These are phyloP conservation scores for Colletotrichum shisoi DNA, from an alignment of 2,329 filamentous ascomycete genomes.

Conservation along the genomic window DNA sequence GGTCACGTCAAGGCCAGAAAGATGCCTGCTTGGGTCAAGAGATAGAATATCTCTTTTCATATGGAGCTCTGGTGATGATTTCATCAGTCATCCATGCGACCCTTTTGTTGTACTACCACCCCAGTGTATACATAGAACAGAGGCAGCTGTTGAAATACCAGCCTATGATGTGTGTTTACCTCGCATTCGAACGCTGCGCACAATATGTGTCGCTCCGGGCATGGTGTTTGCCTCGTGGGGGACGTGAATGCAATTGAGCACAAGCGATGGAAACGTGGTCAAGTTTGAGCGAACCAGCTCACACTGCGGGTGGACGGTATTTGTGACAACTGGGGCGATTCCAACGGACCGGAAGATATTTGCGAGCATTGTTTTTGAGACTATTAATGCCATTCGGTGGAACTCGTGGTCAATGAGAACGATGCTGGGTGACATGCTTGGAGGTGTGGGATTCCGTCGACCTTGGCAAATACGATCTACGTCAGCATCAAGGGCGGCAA, in stretches of 20 bases:
- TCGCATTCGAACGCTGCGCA: not conserved
- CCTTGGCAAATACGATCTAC: not conserved
- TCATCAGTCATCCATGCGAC: not conserved
- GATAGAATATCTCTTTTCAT: conserved; percentile 51
- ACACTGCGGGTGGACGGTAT: not conserved
- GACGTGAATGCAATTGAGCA: not conserved
- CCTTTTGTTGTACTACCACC: conserved; percentile 34
- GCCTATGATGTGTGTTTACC: conserved; percentile 33
- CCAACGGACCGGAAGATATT: not conserved
- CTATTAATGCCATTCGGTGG: not conserved
- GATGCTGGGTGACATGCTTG: not conserved
- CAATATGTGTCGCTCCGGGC: not conserved
- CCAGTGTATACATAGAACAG: conserved; percentile 38
- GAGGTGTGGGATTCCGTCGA: not conserved
- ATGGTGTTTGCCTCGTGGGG: not conserved
- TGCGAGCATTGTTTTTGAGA: not conserved
- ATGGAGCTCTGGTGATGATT: not conserved
- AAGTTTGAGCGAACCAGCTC: not conserved
- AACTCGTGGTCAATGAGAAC: not conserved
- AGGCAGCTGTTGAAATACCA: conserved; percentile 33
- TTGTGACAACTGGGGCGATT: not conserved
- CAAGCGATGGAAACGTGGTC: not conserved
- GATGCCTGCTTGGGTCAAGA: conserved; percentile 97
- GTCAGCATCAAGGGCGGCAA: not conserved
- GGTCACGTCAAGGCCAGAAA: conserved; percentile 97